Evolutionary conservation across 2,329 filamentous ascomycete species (phyloP).

Genomic region (Harringtonia aguacate): DNA sequence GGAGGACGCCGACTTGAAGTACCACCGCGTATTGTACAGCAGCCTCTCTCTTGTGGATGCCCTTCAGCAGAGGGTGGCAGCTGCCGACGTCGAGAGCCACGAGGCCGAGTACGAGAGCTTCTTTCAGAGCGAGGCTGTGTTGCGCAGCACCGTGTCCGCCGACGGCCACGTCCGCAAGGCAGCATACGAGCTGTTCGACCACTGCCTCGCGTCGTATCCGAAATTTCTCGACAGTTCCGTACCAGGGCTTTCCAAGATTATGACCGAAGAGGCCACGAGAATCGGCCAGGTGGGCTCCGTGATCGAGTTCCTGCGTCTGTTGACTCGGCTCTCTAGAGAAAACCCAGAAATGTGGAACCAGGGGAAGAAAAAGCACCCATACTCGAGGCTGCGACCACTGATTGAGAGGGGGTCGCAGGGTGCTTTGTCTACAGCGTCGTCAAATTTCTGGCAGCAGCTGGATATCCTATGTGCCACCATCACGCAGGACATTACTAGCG

Average conservation of each 20-base stretch:
- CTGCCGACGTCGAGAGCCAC: constrained; percentile 47
- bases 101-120: constrained; percentile 53
- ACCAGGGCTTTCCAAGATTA: constrained; percentile 39
- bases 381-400: constrained; percentile 55
- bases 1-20: constrained; percentile 81
- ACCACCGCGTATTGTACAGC: constrained; percentile 58
- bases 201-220: constrained; percentile 34
- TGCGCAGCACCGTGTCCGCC: constrained; percentile 55
- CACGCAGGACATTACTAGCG: constrained; percentile 29
- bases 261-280: constrained; percentile 65
- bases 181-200: constrained; percentile 38
- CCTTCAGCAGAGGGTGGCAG: constrained; percentile 37
- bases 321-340: constrained; percentile 53
- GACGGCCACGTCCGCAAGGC: constrained; percentile 41
- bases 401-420: constrained; percentile 76
- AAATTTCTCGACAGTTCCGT: constrained; percentile 38
- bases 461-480: constrained; percentile 52
- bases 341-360: constrained; percentile 64
- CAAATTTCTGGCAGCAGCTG: constrained; percentile 63
- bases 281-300: constrained; percentile 65
- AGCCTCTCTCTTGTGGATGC: constrained; percentile 44
- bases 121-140: constrained; percentile 55
- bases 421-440: constrained; percentile 31
- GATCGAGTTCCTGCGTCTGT: constrained; percentile 54
- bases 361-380: constrained; percentile 38